Evolutionary conservation across 1,139 yeast species (phyloP).

Genomic region (Candida albicans): DNA sequence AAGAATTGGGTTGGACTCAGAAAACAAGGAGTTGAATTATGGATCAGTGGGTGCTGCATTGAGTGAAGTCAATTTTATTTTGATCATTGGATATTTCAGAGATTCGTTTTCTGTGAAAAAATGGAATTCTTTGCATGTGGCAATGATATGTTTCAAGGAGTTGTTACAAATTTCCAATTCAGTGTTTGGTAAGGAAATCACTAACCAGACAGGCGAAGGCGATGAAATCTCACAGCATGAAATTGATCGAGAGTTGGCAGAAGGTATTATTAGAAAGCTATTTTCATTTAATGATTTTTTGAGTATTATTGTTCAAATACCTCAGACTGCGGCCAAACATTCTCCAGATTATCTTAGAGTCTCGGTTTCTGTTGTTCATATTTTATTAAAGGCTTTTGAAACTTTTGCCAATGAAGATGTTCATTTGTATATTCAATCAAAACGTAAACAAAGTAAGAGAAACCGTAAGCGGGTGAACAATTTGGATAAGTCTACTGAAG

Average conservation of each 20-base stretch:
- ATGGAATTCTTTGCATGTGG: slow-evolving; percentile 67
- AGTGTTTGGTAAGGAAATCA: slow-evolving; percentile 45
- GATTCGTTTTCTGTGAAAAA: slow-evolving; percentile 49
- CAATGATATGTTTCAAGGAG: slow-evolving; percentile 68
- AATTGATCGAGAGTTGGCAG: slow-evolving; percentile 48
- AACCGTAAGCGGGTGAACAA: slow-evolving; percentile 24
- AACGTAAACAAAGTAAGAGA: slow-evolving; percentile 33
- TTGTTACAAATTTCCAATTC: slow-evolving; percentile 56
- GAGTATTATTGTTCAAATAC: slow-evolving; percentile 56
- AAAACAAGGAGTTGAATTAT: slow-evolving; percentile 41
- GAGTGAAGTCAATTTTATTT: slow-evolving; percentile 62
- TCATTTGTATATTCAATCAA: slow-evolving; percentile 53
- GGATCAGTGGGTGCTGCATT: slow-evolving; percentile 69
- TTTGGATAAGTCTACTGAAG: slow-evolving; percentile 28
- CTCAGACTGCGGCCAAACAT: slow-evolving; percentile 65
- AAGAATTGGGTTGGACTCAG: slow-evolving; percentile 18
- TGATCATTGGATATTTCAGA: slow-evolving; percentile 58
- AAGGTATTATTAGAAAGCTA: slow-evolving; percentile 46
- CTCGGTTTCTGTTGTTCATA: slow-evolving; percentile 65
- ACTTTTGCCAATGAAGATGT: slow-evolving; percentile 63
- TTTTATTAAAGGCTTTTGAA: slow-evolving; percentile 67
- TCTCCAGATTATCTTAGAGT: slow-evolving; percentile 64
- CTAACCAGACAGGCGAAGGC: slow-evolving; percentile 22
- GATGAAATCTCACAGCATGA: slow-evolving; percentile 54
- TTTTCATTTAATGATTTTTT: slow-evolving; percentile 70